A percentile compares a stretch with the other conserved stretches of the same genome.
These are phyloP conservation scores for Aspergillus baeticus DNA, from an alignment of 495 filamentous ascomycete genomes.

Conservation along the genomic window DNA sequence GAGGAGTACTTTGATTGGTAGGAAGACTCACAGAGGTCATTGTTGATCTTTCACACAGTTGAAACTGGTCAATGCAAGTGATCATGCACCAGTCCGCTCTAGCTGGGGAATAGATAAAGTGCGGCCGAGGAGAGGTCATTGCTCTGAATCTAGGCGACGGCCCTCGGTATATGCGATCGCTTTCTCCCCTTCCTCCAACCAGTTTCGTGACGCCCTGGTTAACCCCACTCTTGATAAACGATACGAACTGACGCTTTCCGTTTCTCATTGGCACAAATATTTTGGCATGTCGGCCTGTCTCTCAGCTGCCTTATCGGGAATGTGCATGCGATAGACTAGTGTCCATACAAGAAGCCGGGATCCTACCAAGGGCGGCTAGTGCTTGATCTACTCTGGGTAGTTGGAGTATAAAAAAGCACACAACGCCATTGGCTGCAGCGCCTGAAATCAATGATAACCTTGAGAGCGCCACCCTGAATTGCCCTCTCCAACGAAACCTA, in stretches of 20 bases:
- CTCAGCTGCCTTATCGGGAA: background rate
- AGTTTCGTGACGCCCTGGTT: background rate
- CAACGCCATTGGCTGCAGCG: background rate
- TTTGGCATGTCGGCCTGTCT: background rate
- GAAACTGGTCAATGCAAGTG: background rate
- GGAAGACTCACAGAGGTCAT: conserved; percentile 5
- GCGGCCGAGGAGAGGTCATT: background rate
- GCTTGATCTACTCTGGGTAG: background rate
- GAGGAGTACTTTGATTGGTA: background rate
- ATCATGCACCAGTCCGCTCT: too few species aligned
- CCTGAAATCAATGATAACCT: background rate
- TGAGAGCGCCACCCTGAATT: background rate
- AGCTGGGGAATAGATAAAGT: too few species aligned
- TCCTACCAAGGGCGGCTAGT: background rate
- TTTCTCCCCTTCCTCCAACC: too few species aligned
- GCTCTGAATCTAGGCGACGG: background rate
- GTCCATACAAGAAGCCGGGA: background rate
- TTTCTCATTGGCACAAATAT: background rate
- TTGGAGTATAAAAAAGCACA: background rate
- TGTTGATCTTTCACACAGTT: background rate
- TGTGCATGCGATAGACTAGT: background rate
- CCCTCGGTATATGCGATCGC: too few species aligned
- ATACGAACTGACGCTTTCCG: background rate
- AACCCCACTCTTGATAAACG: background rate
- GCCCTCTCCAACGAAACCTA: background rate